Base-by-base conservation (phyloP, 2,329 filamentous ascomycete genomes). In the Cytospora paraplurivora region DNA sequence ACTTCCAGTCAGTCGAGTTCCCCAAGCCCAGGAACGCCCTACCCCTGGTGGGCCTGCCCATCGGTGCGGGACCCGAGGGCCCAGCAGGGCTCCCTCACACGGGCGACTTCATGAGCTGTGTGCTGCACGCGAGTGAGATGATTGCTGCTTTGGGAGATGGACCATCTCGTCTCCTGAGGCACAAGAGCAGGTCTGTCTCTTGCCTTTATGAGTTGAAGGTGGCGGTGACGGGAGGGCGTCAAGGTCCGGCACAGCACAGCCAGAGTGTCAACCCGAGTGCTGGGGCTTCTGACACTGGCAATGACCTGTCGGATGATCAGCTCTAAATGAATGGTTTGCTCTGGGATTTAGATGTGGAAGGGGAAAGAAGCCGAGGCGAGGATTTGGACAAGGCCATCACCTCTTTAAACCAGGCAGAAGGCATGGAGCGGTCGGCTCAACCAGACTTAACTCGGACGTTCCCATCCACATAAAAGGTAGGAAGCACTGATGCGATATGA, bases 31-130 rank as follows among this genome's bases (percentile, higher is more conserved):
- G 44, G 11, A 44, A 41, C 1, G 49, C 49, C 27, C 52, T 64
- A 12, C 71, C 74, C 0, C 66, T 77, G 33, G 74, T 72, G 7
- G 77, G 76, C 1, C 71, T 78, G 1, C 78, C 78, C 21, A 68
- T 79, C 19, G 78, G 77, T 32, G 77, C 77, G 21, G 78, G 78
- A 0, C 77, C 78, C 8, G 78, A 80, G 67, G 76, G 75, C 27
- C 53, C 59, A 17, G 67, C 71, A 13, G 38, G 13, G 6, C 41
- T 65, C 51, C 67, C 69, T 0, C 75, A 78, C 67, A 69, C 74
- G 63, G 71, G 73, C 1, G 35, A 64, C 1, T 78, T 75, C 66
- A 62, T 68, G 35, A 47, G 68, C 1, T 77, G 76, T 64, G 62
- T 66, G 38, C 61, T 70, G 11, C 65, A 50, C 34, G 44, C 10